These are phyloP conservation scores for Bodo saltans DNA, from an alignment of 78 protist species.

Conservation along the genomic window DNA sequence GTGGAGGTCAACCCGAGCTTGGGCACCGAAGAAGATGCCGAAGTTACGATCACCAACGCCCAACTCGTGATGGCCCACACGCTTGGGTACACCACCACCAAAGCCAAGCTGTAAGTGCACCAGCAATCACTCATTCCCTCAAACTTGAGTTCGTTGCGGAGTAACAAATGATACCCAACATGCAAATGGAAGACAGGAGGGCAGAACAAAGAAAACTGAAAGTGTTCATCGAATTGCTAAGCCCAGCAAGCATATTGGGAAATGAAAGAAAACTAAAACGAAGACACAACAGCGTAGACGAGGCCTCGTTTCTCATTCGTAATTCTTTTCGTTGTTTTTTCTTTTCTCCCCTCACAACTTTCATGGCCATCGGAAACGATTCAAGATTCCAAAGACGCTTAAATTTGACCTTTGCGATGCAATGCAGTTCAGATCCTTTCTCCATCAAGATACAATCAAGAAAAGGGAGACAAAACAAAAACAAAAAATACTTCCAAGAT, in stretches of 20 bases:
- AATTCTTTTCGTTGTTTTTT: background rate
- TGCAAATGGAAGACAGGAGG: no score
- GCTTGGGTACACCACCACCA: background rate
- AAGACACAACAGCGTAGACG: background rate
- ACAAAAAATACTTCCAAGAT: background rate
- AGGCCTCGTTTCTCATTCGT: background rate
- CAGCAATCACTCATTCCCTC: no score
- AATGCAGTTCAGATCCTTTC: background rate
- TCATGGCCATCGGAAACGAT: background rate
- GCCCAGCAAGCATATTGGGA: background rate
- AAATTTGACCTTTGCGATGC: background rate
- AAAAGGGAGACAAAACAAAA: background rate
- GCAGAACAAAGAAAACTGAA: no score
- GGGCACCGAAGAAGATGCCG: background rate
- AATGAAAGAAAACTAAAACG: background rate
- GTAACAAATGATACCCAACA: no score
- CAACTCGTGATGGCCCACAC: background rate
- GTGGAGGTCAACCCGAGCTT: constrained; percentile 21
- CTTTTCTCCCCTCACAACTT: background rate
- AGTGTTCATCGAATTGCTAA: no score
- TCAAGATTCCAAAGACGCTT: background rate
- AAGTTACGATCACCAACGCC: background rate
- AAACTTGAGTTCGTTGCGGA: no score
- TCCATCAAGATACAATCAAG: background rate
- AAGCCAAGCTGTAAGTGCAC: no score